A percentile compares a stretch with the other conserved stretches of the same genome.
These are phyloP conservation scores for Voacanga thouarsii DNA, from an alignment of 257 asterid species.

Conservation along the genomic window DNA sequence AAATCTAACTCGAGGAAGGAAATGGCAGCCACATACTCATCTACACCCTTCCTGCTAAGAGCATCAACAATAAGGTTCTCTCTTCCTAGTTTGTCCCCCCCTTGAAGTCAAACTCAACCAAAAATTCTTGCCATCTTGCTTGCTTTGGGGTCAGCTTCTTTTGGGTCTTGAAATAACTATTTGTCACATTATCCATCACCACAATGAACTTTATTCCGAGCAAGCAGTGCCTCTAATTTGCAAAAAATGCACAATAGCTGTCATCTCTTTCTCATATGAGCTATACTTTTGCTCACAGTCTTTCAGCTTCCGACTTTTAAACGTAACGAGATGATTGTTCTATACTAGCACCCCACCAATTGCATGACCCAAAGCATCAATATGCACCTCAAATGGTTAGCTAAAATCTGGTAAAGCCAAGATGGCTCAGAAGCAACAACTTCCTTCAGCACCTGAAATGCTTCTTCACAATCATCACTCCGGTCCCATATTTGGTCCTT, in stretches of 20 bases:
- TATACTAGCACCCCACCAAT: neutral
- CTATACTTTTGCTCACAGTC: neutral
- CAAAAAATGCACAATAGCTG: neutral
- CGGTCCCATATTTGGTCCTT: neutral
- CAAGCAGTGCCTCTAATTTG: neutral
- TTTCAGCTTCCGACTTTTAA: neutral
- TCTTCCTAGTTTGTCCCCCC: neutral
- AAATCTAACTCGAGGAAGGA: neutral
- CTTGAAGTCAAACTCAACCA: neutral
- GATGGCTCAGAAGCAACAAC: neutral
- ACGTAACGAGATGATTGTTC: neutral
- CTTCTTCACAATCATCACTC: neutral
- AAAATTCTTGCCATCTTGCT: neutral
- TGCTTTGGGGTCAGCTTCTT: neutral
- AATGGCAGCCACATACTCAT: neutral
- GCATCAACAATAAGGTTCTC: constrained; percentile 7
- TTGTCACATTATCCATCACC: too few relatives aligned
- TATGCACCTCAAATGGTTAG: neutral
- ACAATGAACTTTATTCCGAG: neutral
- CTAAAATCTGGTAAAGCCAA: neutral
- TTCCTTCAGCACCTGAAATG: neutral
- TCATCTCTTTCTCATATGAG: neutral
- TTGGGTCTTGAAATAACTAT: too few relatives aligned
- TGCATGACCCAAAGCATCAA: neutral
- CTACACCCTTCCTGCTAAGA: neutral